Conservation (phyloP, 2,329 filamentous ascomycete genomes). For the Cladosporium sp. region DNA sequence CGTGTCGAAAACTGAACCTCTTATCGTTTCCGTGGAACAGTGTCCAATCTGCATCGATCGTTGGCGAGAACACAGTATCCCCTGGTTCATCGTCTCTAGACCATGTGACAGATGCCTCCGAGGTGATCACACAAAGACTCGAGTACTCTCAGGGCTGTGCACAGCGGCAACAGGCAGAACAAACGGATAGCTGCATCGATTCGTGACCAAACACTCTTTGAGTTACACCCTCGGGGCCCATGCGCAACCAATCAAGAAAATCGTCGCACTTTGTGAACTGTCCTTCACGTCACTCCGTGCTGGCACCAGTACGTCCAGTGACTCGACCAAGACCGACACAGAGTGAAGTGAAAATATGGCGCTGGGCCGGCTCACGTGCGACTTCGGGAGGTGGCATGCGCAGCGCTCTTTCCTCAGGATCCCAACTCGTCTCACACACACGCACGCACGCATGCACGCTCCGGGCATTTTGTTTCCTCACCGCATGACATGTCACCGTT, state of each 20-base stretch:
- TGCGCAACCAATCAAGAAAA: not conserved
- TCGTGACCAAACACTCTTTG: not conserved
- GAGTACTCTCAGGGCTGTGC: not conserved
- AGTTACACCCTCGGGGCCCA: not conserved
- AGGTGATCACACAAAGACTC: not conserved
- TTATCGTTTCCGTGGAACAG: too few relatives aligned
- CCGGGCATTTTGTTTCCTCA: not conserved
- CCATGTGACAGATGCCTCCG: too few relatives aligned
- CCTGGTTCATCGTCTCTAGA: too few relatives aligned
- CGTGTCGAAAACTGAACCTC: too few relatives aligned
- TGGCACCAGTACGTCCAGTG: not conserved
- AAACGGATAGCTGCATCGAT: not conserved
- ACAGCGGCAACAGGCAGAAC: too few relatives aligned
- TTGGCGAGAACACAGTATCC: too few relatives aligned
- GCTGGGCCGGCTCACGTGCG: not conserved
- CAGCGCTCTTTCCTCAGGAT: conserved; percentile 1
- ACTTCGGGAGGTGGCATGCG: not conserved
- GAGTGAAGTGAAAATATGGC: not conserved
- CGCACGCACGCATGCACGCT: not conserved
- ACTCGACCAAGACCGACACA: not conserved
- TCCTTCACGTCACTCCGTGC: not conserved
- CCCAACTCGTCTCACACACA: not conserved
- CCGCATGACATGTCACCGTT: not conserved
- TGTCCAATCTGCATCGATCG: too few relatives aligned
- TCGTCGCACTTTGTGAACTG: not conserved